Evolutionary conservation across 2,329 filamentous ascomycete species (phyloP).

Genomic region (Cladosporium velox): DNA sequence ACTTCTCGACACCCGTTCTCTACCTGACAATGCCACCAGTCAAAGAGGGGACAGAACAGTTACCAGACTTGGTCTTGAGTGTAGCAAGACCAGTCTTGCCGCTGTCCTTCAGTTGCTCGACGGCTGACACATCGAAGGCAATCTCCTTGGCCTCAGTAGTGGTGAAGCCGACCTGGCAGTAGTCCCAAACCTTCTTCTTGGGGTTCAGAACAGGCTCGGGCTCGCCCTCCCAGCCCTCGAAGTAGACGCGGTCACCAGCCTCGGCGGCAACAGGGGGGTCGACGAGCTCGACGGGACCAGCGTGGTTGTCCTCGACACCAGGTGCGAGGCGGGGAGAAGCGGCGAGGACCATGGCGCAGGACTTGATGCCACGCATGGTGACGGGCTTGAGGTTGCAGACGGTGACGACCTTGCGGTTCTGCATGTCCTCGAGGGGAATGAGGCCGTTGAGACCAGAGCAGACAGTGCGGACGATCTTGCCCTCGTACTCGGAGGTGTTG

Average conservation of each 20-base stretch:
- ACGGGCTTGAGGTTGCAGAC: slow-evolving; percentile 99
- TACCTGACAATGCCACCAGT: slow-evolving; percentile 82
- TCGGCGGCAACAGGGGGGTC: slow-evolving; percentile 74
- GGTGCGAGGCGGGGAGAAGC: slow-evolving; percentile 82
- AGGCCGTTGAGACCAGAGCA: slow-evolving; percentile 96
- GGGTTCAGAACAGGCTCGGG: slow-evolving; percentile 93
- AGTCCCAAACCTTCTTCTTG: slow-evolving; percentile 99
- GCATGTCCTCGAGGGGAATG: slow-evolving; percentile 92
- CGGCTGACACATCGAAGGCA: slow-evolving; percentile 76
- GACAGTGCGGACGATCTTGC: slow-evolving; percentile 88
- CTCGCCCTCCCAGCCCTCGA: slow-evolving; percentile 92
- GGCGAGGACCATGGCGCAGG: slow-evolving; percentile 86
- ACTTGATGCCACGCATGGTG: slow-evolving; percentile 92
- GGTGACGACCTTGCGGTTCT: slow-evolving; percentile 89
- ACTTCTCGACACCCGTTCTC: slow-evolving; percentile 7
- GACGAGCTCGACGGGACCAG: slow-evolving; percentile 89
- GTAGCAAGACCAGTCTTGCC: slow-evolving; percentile 57
- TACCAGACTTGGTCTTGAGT: slow-evolving; percentile 76
- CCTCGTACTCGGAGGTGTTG: slow-evolving; percentile 88
- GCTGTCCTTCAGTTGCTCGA: slow-evolving; percentile 72
- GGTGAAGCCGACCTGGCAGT: slow-evolving; percentile 91
- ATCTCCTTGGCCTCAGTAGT: slow-evolving; percentile 81
- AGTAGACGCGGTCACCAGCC: slow-evolving; percentile 86
- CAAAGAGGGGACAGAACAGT: slow-evolving; percentile 81
- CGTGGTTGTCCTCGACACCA: slow-evolving; percentile 82